Evolutionary conservation across 1,284 basidiomycete genomes (phyloP).

Genomic region (Trametes versicolor): DNA sequence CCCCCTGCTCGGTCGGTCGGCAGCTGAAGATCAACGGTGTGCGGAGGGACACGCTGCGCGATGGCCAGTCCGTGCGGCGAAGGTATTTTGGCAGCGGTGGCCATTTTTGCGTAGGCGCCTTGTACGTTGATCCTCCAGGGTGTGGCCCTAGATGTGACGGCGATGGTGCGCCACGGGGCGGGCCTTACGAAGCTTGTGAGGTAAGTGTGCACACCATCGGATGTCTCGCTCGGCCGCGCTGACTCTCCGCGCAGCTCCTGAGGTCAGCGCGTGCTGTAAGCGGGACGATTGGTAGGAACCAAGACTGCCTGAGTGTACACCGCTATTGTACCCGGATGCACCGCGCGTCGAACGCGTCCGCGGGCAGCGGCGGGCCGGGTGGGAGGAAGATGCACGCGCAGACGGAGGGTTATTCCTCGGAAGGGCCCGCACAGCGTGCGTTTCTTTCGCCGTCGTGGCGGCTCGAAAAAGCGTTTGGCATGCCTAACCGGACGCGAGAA

Average conservation of each 20-base stretch:
- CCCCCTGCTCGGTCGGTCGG: background rate
- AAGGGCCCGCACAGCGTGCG: slow-evolving; percentile 10
- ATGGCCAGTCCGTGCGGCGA: background rate
- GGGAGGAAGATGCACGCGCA: background rate
- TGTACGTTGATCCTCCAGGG: background rate
- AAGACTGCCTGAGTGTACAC: background rate
- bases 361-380: slow-evolving; percentile 12
- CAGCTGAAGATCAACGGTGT: background rate
- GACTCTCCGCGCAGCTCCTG: background rate
- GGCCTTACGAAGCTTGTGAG: background rate
- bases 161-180: background rate
- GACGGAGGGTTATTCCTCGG: slow-evolving; percentile 10
- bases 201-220: background rate
- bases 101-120: background rate
- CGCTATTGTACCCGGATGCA: background rate
- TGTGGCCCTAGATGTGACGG: background rate
- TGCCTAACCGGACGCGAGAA: slow-evolving; percentile 20
- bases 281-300: background rate
- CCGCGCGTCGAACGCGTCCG: slow-evolving; percentile 1
- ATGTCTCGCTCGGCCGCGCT: background rate
- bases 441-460: slow-evolving; percentile 9
- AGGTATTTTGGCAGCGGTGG: slow-evolving; percentile 11
- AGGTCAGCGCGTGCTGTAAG: slow-evolving; percentile 11
- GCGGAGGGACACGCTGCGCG: background rate
- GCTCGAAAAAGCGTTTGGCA: slow-evolving; percentile 27